Conservation (phyloP, 306 rosid genomes). For the Trichosanthes cucumerina region DNA sequence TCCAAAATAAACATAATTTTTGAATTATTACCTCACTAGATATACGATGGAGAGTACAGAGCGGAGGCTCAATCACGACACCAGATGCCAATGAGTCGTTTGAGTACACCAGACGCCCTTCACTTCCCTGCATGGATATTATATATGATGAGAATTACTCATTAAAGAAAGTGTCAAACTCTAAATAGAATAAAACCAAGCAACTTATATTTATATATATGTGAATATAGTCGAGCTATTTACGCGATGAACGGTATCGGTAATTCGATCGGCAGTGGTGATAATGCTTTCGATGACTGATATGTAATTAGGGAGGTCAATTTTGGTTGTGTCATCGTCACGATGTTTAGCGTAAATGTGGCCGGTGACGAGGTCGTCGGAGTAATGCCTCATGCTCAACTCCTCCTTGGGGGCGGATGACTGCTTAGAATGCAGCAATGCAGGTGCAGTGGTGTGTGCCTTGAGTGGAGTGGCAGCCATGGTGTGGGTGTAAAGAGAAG, state of each 20-base stretch:
- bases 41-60: neutral
- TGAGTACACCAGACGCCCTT: neutral
- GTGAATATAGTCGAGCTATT: neutral
- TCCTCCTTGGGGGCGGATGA: neutral
- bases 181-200: neutral
- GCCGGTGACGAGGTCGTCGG: neutral
- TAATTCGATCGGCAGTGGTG: neutral
- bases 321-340: neutral
- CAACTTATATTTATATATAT: too few relatives aligned
- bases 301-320: neutral
- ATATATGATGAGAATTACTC: neutral
- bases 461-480: neutral
- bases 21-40: slow-evolving; percentile 2
- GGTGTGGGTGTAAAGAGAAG: neutral
- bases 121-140: neutral
- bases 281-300: neutral
- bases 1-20: too few relatives aligned
- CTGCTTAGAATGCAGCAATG: slow-evolving; percentile 6
- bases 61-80: slow-evolving; percentile 7
- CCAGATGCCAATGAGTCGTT: neutral
- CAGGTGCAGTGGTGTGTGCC: neutral
- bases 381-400: neutral
- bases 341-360: slow-evolving; percentile 4
- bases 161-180: neutral
- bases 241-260: neutral